Base-by-base conservation (phyloP, 768 basidiomycete genomes). In the Boletus reticulatus region DNA sequence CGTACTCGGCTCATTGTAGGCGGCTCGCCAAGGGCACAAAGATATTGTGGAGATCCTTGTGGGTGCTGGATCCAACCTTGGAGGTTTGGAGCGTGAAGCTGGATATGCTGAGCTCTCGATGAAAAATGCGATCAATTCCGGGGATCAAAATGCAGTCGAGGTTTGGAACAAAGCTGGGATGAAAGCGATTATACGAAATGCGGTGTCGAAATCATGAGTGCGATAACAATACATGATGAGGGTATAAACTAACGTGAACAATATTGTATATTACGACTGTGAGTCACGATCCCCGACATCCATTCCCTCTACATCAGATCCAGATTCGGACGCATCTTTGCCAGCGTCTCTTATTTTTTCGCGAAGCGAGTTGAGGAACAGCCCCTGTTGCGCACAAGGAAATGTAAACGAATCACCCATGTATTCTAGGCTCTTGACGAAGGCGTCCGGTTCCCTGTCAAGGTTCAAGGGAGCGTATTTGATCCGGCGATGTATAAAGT, bases 41-140 rank as follows among this genome's bases (percentile, higher is more conserved):
- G 72, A 72, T 14, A 74, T 84, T 6, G 90, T 91, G 3, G 80
- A 84, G 37, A 60, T 80, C 42, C 78, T 94, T 24, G 76, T 89
- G 16, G 82, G 80, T 64, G 85, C 88, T 17, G 92, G 92, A 3
- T 90, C 88, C 39, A 85, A 80, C 49, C 78, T 93, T 22, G 84
- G 88, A 36, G 83, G 88, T 2, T 74, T 81, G 45, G 88, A 93
- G 53, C 51, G 73, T n/a, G 76, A 78, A 58, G 77, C 79, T 22
- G 77, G 80, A n/a, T 88, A 84, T 64, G 84, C 78, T 3, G 69
- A 73, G 13, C 69, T 85, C 24, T 79, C 81, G 8, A 53, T 76
- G 17, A 62, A 71, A 48, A 76, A 71, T 56, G 79, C 77, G 1
- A 39, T 65, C 20, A 50, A 59, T 9, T 60, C 73, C 7, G 75